These are phyloP conservation scores for Bipolaris gigantea DNA, from an alignment of 2,329 filamentous ascomycete species.

Conservation along the genomic window DNA sequence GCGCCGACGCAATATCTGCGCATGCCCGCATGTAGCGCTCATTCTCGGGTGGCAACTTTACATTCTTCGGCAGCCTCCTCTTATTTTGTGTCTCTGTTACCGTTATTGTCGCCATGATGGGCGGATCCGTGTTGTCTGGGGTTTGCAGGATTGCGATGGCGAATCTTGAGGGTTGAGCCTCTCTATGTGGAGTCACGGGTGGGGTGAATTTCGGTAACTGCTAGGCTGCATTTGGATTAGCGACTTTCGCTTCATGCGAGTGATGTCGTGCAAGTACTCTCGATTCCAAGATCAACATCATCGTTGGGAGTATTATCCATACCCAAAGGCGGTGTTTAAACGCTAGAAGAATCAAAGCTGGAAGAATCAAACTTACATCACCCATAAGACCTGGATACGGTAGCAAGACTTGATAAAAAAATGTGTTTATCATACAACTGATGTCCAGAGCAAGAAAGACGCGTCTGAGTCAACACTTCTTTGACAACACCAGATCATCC, in stretches of 20 bases:
- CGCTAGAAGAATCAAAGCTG: neutral
- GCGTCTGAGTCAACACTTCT: too few species aligned
- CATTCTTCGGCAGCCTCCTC: slow-evolving; percentile 65
- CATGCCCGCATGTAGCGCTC: slow-evolving; percentile 93
- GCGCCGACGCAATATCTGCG: slow-evolving; percentile 88
- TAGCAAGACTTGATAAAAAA: too few species aligned
- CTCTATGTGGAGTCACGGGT: slow-evolving; percentile 32
- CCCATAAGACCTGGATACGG: too few species aligned
- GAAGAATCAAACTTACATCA: too few species aligned
- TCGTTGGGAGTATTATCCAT: neutral
- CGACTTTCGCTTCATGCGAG: slow-evolving; percentile 2
- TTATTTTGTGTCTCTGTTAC: slow-evolving; percentile 54
- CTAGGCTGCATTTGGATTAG: slow-evolving; percentile 14
- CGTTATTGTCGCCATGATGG: slow-evolving; percentile 65
- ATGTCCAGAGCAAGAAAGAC: too few species aligned
- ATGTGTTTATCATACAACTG: too few species aligned
- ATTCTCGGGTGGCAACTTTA: slow-evolving; percentile 84
- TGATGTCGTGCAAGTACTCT: neutral
- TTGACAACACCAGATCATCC: too few species aligned
- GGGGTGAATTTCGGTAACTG: slow-evolving; percentile 20
- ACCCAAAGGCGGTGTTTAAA: neutral
- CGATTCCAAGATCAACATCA: neutral
- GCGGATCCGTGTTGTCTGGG: slow-evolving; percentile 4
- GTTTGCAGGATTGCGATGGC: slow-evolving; percentile 19
- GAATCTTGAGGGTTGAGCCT: slow-evolving; percentile 24